Base-by-base conservation (phyloP, 768 basidiomycete species). In the Mycena filopes region DNA sequence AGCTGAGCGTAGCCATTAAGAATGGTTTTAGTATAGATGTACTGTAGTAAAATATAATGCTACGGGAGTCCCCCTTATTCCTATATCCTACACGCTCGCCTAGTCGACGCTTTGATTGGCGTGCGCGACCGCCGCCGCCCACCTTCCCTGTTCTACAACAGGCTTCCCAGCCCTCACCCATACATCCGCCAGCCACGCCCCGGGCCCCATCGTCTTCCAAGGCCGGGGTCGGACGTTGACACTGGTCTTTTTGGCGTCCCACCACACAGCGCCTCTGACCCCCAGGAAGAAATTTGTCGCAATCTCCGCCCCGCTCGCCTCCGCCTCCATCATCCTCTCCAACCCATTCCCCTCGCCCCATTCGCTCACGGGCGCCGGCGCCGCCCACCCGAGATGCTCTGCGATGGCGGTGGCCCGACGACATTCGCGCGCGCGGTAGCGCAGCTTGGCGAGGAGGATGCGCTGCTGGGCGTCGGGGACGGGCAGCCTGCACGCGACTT, bases 181-280 rank as follows among this genome's bases (percentile, higher is more conserved):
- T 16, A 29, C 43, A n/a, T 56, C 29, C 4, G 42, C 55, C 18
- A 56, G 20, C 55, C 55, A 56, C 10, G 55, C 55, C 1, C 55
- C 55, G 11, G 55, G 55, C 28, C 43, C 43, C 55, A 56, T 56
- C 29, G 55, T 33, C 43, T 56, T 56, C 16, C 29, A 46, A 1
- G 29, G 28, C 41, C 20, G 41, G 7, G 12, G 54, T 9, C 20
- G 26, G 2, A 15, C 13, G 16, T 43, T 20, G 2, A 36, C 36
- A 36, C 36, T 36, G 5, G 26, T 31, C 13, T 20, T 4, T 9
- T 21, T 13, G 31, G 36, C 5, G 11, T 53, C 50, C 50, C 50
- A 53, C 54, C 54, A 55, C 13, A 12, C 23, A 20, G 54, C 54
- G 16, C 54, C 54, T 13, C 23, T 15, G 6, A 41, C 11, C 3